Evolutionary conservation across 768 basidiomycete species (phyloP).

Genomic region (Pholiota molesta): DNA sequence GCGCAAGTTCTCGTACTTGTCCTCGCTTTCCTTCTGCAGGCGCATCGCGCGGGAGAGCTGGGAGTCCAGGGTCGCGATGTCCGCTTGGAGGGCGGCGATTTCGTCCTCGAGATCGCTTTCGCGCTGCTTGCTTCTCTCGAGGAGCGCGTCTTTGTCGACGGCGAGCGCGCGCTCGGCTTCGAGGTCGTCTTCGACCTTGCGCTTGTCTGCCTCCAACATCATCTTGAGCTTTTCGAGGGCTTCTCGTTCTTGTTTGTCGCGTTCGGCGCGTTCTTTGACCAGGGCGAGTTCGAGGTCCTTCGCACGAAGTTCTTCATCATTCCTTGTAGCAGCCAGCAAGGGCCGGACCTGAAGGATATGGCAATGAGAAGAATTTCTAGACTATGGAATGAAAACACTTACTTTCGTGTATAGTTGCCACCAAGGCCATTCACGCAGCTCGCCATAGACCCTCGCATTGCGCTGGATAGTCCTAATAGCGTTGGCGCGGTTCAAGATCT

Average conservation of each 20-base stretch:
- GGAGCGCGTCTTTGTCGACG: conserved; percentile 79
- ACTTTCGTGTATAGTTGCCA: conserved; percentile 98
- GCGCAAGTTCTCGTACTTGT: conserved; percentile 72
- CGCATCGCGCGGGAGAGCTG: conserved; percentile 82
- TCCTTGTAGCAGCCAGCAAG: conserved; percentile 87
- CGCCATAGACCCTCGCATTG: conserved; percentile 90
- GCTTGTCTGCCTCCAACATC: conserved; percentile 82
- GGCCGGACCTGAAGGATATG: conserved; percentile 73
- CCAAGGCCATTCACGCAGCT: conserved; percentile 97
- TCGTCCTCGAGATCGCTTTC: conserved; percentile 89
- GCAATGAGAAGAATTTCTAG: conserved; percentile 3
- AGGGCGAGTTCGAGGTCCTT: conserved; percentile 85
- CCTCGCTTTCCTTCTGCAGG: conserved; percentile 78
- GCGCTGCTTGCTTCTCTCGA: conserved; percentile 84
- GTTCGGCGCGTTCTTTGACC: conserved; percentile 82
- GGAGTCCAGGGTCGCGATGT: conserved; percentile 82
- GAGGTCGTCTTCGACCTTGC: conserved; percentile 78
- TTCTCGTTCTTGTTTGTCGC: conserved; percentile 81
- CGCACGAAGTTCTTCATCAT: conserved; percentile 87
- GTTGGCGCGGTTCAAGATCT: conserved; percentile 89
- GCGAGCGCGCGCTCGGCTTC: conserved; percentile 80
- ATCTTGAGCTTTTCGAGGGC: conserved; percentile 81
- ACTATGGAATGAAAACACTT: conserved; percentile 10
- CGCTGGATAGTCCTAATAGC: conserved; percentile 92
- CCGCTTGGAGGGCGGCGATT: conserved; percentile 73